Evolutionary conservation across 148 eudicot genomes (phyloP).

Genomic region (Cornus kousa): DNA sequence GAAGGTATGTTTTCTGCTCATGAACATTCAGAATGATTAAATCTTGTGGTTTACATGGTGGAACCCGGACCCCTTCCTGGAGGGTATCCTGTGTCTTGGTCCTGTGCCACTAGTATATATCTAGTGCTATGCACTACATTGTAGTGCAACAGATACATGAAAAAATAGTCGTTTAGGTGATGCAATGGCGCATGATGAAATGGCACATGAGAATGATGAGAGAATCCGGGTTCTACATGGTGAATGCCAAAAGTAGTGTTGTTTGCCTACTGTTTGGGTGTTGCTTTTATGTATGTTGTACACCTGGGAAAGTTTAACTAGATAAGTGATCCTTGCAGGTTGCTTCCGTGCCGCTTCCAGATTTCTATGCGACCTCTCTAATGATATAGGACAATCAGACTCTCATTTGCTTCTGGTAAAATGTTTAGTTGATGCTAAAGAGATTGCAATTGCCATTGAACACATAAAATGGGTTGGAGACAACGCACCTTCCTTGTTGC

Average conservation of each 20-base stretch:
- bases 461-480: conserved; percentile 48
- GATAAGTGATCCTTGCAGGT: conserved; percentile 45
- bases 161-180: too few species aligned
- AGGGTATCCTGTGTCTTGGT: too few species aligned
- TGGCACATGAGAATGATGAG: too few species aligned
- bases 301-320: not conserved
- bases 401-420: conserved; percentile 62
- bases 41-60: too few species aligned
- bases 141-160: too few species aligned
- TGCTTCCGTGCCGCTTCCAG: conserved; percentile 42
- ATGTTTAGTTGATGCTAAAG: conserved; percentile 47
- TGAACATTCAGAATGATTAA: not conserved
- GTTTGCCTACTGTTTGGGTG: not conserved
- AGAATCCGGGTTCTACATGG: too few species aligned
- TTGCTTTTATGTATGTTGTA: not conserved
- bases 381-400: conserved; percentile 29
- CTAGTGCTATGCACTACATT: too few species aligned
- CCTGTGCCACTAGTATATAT: too few species aligned
- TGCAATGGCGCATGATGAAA: too few species aligned
- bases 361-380: conserved; percentile 37
- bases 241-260: too few species aligned
- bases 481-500: conserved; percentile 38
- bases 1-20: conserved; percentile 43
- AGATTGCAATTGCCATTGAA: conserved; percentile 47
- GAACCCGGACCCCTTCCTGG: too few species aligned